Base-by-base conservation (phyloP, 192 early-diverging fungal species). In the Coemansia sp. region DNA sequence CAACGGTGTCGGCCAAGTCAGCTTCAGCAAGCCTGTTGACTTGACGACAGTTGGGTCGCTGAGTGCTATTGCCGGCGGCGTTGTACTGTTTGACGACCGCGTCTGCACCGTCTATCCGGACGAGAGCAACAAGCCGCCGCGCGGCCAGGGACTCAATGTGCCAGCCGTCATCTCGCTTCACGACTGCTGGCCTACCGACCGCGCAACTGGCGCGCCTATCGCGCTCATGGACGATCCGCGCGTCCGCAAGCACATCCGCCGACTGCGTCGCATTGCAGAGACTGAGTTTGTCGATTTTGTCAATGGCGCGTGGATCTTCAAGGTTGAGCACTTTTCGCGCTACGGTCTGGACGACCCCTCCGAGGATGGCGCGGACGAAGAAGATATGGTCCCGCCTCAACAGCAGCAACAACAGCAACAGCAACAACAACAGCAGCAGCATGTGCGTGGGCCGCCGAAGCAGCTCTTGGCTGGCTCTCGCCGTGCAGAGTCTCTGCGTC, bases 231-330 rank as follows among this genome's bases (percentile, higher is more conserved):
- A 85, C 17, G 91, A 95, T 50, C 88, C 90, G 42, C 79, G 85
- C 14, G 85, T 88, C 62, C 82, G 87, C 57, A 81, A 83, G 49
- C 90, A 92, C 59, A 73, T 91, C 57, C 81, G 85, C 42, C 87
- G 88, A 13, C 76, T 99, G 17, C 86, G 86, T 59, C 73, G 68
- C 3, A 86, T 92, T n/a, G 70, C 83, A 20, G 90, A 91, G 38
- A 96, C 93, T 1, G 78, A 86, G 48, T 95, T 96, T 75, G 70
- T 94, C 19, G 87, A 86, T 40, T 99, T 85, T 45, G 71, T 82
- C 10, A 86, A 87, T 15, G 94, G 95, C 20, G 85, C 83, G 0
- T 99, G 97, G 97, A 88, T 78, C n/a, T 99, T 99, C 79, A 70
- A 84, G 15, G 97, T 99, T 9, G 84, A 94, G 62, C 90, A 94